phyloP scores from a whole-genome alignment of 73 alveolate genomes.

The Paramecium octaurelia region DNA sequence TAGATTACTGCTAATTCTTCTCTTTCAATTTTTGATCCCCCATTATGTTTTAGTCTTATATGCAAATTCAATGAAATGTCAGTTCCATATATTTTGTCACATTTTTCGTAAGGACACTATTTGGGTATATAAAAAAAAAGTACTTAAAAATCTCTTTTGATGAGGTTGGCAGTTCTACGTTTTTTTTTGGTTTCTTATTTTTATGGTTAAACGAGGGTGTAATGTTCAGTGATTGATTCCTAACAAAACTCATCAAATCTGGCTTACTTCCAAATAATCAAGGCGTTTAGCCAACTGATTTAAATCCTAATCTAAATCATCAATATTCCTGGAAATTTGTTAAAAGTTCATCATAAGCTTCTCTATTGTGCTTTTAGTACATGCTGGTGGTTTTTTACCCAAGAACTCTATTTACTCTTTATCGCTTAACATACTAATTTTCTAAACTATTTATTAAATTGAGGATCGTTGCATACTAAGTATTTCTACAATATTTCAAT shows the following conservation, averaged over 20 bases:
- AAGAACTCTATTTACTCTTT: background rate
- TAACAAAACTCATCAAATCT: background rate
- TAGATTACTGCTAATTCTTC: constrained; percentile 54
- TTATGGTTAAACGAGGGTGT: background rate
- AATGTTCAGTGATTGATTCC: constrained; percentile 14
- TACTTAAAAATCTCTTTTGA: constrained; percentile 3
- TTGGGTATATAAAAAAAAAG: background rate
- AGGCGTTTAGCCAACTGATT: constrained; percentile 2
- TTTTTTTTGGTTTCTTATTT: constrained; percentile 10
- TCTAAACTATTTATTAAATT: background rate
- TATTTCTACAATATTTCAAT: background rate
- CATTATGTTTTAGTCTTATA: constrained; percentile 54
- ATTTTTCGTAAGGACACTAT: constrained; percentile 62
- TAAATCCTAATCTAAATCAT: background rate
- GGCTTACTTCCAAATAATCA: background rate
- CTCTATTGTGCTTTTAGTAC: background rate
- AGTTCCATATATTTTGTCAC: constrained; percentile 54
- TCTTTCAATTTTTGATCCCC: constrained; percentile 62
- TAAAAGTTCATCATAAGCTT: background rate
- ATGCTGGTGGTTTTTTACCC: background rate
- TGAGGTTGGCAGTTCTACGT: constrained; percentile 20
- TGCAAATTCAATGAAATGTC: constrained; percentile 60
- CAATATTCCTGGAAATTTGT: background rate
- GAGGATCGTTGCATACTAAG: background rate
- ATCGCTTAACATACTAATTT: background rate